Conservation (phyloP, 441 rosid genomes). For the Pelargonium fulgidum region DNA sequence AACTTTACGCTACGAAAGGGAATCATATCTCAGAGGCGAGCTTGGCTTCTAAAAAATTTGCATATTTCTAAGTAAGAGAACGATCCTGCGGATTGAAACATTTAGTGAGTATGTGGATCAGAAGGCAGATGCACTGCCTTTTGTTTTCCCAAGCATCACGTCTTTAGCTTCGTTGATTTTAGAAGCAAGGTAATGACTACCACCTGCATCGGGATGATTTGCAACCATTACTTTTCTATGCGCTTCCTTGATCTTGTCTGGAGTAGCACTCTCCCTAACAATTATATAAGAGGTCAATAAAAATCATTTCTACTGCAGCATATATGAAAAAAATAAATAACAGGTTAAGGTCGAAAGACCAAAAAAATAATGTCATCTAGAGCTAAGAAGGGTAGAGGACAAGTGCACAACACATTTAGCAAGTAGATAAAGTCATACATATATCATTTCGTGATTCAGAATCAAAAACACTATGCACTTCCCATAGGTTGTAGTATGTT, state of each 20-base stretch:
- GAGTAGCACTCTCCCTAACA: constrained; percentile 40
- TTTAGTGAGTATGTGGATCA: constrained; percentile 13
- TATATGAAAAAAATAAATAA: neutral
- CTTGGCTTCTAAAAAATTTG: too few relatives aligned
- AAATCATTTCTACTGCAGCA: neutral
- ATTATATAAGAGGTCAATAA: neutral
- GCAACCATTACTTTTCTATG: constrained; percentile 63
- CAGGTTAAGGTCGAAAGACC: too few relatives aligned
- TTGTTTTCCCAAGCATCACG: constrained; percentile 51
- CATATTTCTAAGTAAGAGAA: too few relatives aligned
- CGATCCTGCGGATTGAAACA: too few relatives aligned
- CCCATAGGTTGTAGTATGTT: too few relatives aligned
- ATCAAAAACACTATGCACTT: too few relatives aligned
- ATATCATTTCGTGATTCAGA: too few relatives aligned
- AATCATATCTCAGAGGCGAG: too few relatives aligned
- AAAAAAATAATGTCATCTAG: neutral
- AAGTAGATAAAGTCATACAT: too few relatives aligned
- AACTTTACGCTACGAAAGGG: too few relatives aligned
- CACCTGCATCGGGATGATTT: constrained; percentile 72
- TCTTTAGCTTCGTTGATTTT: constrained; percentile 70
- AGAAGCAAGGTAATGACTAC: constrained; percentile 64
- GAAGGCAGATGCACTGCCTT: constrained; percentile 43
- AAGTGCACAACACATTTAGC: too few relatives aligned
- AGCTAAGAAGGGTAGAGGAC: neutral
- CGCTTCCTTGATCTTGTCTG: constrained; percentile 55